These are phyloP conservation scores for Sordariomycetes sp. DNA, from an alignment of 2,329 filamentous ascomycete species.

Conservation along the genomic window DNA sequence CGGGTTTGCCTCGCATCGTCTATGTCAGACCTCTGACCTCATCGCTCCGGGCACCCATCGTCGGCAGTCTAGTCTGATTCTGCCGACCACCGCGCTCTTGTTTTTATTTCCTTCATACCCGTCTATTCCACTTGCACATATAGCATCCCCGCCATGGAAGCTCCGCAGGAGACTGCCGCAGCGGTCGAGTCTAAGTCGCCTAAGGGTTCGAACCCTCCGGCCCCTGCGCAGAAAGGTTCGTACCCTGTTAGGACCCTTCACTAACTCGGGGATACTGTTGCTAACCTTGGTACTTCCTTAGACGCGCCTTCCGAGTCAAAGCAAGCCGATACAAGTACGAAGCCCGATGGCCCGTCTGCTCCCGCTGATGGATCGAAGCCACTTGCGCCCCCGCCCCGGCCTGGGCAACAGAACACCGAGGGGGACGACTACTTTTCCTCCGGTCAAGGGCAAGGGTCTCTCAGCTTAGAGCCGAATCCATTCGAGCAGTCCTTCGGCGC, in stretches of 20 bases:
- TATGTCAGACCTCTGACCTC: slow-evolving; percentile 25
- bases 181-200: slow-evolving; percentile 37
- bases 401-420: slow-evolving; percentile 40
- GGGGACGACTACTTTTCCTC: slow-evolving; percentile 61
- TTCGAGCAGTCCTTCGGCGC: slow-evolving; percentile 89
- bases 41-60: slow-evolving; percentile 15
- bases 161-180: slow-evolving; percentile 27
- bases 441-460: slow-evolving; percentile 35
- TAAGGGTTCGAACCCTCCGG: slow-evolving; percentile 28
- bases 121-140: slow-evolving; percentile 17
- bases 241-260: neutral
- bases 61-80: neutral
- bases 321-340: slow-evolving; percentile 27
- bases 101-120: slow-evolving; percentile 12
- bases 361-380: slow-evolving; percentile 48
- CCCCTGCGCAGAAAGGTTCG: slow-evolving; percentile 33
- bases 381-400: slow-evolving; percentile 61
- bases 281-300: slow-evolving; percentile 14
- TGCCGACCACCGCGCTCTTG: slow-evolving; percentile 13
- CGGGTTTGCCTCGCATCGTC: neutral
- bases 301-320: slow-evolving; percentile 35
- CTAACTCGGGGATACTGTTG: slow-evolving; percentile 10
- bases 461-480: slow-evolving; percentile 83
- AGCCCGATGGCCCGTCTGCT: slow-evolving; percentile 40
- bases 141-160: slow-evolving; percentile 39